Evolutionary conservation across 1,139 yeast species (phyloP), one percentile per base, ranked within the genome.

Genomic region (Debaryomycetaceae sp.): DNA sequence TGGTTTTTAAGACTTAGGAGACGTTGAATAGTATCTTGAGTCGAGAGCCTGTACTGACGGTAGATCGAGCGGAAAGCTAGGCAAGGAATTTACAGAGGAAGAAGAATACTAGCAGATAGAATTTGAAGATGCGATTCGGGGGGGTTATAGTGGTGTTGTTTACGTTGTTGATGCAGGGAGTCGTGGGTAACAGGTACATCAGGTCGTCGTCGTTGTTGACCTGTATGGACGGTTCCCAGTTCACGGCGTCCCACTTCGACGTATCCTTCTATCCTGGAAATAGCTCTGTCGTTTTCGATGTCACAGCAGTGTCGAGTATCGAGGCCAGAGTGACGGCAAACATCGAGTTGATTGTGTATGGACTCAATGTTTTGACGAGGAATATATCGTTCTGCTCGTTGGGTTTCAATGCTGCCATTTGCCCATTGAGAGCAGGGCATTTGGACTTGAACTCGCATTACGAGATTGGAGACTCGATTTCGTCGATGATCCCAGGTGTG

Each of bases 381-480:
- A 68, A 76, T 24, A 58, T 91, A 42, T 68, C 82, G 42, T 77
- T 90, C 40, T 93, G 99, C 72, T 66, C 72, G 45, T 63, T 83
- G 50, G 69, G 71, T 44, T 75, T 76, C 48, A 56, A 63, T 8
- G 31, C 42, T 4, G 72, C 76, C 38, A 77, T 82, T 52, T 95
- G 99, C 71, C 99, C 98, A 6, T 75, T 93, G 51, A 64, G 83
- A 24, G 80, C 96, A 4, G 98, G 99, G 37, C 91, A 91, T 66
- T 80, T 93, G 56, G 95, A 87, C 53, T 75, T 90, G 42, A 62
- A 71, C 43, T 76, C 86, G 40, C 66, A 76, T 34, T 78, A 83
- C 55, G 49, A 60, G 9, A 57, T 91, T 27, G 54, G 72, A 27
- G 49, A 58, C 7, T 63, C 66, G 41, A 63, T 85, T 46, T 68